Evolutionary conservation across 768 basidiomycete genomes (phyloP).

Genomic region (Leccinum subgranulosum): DNA sequence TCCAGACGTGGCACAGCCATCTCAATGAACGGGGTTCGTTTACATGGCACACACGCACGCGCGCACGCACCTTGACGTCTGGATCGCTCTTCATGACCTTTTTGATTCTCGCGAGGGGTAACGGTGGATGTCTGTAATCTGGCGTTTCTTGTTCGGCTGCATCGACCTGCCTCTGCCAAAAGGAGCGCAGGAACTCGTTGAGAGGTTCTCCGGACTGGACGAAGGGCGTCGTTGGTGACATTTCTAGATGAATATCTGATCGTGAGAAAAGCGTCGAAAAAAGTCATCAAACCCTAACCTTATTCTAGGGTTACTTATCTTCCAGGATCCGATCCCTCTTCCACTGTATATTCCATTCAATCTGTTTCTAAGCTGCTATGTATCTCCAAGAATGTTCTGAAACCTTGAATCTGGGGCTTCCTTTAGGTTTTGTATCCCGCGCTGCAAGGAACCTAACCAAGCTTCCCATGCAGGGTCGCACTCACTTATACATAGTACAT

Average conservation of each 20-base stretch:
- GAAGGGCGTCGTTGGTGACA: slow-evolving; percentile 49
- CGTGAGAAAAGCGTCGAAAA: slow-evolving; percentile 17
- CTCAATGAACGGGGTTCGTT: background rate
- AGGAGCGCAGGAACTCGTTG: slow-evolving; percentile 78
- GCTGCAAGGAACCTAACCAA: background rate
- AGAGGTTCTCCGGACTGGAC: slow-evolving; percentile 86
- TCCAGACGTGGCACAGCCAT: background rate
- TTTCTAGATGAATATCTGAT: slow-evolving; percentile 8
- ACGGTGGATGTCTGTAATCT: slow-evolving; percentile 82
- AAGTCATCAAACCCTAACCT: slow-evolving; percentile 26
- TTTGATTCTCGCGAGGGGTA: slow-evolving; percentile 95
- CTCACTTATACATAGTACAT: no score
- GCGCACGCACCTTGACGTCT: slow-evolving; percentile 78
- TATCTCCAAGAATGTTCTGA: background rate
- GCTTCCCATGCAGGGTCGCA: background rate
- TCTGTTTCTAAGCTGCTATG: background rate
- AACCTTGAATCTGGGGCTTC: background rate
- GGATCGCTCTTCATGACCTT: slow-evolving; percentile 99
- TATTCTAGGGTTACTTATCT: slow-evolving; percentile 10
- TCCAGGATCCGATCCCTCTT: no score
- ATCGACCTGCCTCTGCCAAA: slow-evolving; percentile 90
- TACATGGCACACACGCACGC: background rate
- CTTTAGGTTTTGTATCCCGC: background rate
- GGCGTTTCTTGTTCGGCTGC: slow-evolving; percentile 84
- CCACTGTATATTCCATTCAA: background rate